Percentiles rank a stretch among this genome's conserved stretches.
phyloP scores from a whole-genome alignment of 352 stramenopile species.

The Phytophthora podocarpi region DNA sequence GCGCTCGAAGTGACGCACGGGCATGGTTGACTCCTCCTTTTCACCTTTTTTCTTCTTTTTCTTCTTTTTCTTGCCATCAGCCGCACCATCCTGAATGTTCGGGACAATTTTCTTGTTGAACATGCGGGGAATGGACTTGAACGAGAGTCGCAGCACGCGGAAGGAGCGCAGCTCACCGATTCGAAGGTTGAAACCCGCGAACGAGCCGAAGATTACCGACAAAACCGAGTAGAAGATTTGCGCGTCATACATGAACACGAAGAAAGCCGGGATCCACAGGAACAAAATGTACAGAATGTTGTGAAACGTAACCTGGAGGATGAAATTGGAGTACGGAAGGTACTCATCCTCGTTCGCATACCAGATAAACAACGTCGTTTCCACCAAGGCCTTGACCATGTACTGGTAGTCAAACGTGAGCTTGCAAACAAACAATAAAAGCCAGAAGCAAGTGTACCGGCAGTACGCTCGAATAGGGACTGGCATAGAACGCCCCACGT shows the following conservation, averaged over 20 bases:
- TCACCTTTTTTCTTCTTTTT: conserved; percentile 74
- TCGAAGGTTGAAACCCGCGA: conserved; percentile 85
- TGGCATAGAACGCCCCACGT: conserved; percentile 75
- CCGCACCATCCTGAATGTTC: conserved; percentile 73
- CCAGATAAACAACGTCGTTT: conserved; percentile 89
- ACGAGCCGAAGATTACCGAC: conserved; percentile 79
- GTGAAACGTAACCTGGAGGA: conserved; percentile 82
- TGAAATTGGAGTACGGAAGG: conserved; percentile 83
- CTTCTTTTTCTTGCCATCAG: conserved; percentile 72
- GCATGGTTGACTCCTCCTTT: conserved; percentile 65
- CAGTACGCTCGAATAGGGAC: conserved; percentile 74
- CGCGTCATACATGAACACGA: conserved; percentile 88
- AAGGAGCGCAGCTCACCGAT: conserved; percentile 88
- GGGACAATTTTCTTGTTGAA: conserved; percentile 91
- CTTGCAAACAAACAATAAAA: conserved; percentile 77
- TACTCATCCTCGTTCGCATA: conserved; percentile 75
- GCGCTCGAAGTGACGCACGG: conserved; percentile 77
- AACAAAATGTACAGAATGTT: conserved; percentile 88
- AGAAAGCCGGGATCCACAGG: conserved; percentile 81
- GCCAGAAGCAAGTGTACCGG: conserved; percentile 86
- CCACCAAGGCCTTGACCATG: conserved; percentile 84
- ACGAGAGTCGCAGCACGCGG: conserved; percentile 79
- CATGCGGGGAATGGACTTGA: conserved; percentile 86
- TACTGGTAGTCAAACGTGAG: conserved; percentile 88
- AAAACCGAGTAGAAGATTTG: conserved; percentile 89